These are phyloP conservation scores for Metroxylon sagu DNA, from an alignment of 176 grass and related monocot species.

Conservation along the genomic window DNA sequence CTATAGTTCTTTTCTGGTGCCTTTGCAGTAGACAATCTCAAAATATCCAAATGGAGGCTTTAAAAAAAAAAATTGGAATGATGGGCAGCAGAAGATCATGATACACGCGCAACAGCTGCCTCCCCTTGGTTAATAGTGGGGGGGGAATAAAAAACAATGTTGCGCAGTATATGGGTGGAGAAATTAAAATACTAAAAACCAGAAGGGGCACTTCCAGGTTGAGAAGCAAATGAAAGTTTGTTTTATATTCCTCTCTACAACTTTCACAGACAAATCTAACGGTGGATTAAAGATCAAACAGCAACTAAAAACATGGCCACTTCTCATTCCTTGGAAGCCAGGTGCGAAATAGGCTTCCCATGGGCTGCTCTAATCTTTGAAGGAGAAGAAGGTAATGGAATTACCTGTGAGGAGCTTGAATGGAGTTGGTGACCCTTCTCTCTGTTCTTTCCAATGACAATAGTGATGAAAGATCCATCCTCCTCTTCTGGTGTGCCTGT, in stretches of 20 bases:
- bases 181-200: not conserved
- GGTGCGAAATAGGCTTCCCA: not conserved
- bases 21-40: not conserved
- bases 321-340: not conserved
- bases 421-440: slow-evolving; percentile 1
- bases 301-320: too few relatives aligned
- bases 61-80: slow-evolving; percentile 1
- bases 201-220: not conserved
- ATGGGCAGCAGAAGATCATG: not conserved
- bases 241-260: too few relatives aligned
- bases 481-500: not conserved
- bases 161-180: not conserved
- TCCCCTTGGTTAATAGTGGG: not conserved
- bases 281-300: too few relatives aligned
- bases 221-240: too few relatives aligned
- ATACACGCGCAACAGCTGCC: not conserved
- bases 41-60: not conserved
- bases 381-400: slow-evolving; percentile 9
- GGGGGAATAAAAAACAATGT: not conserved
- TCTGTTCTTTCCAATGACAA: slow-evolving; percentile 6
- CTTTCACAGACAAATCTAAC: too few relatives aligned
- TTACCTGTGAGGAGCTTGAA: slow-evolving; percentile 15
- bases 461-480: slow-evolving; percentile 11
- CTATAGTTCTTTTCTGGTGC: not conserved
- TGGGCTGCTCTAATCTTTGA: not conserved